phyloP scores from a whole-genome alignment of 2,329 filamentous ascomycete genomes.

The Fusarium sambucinum region DNA sequence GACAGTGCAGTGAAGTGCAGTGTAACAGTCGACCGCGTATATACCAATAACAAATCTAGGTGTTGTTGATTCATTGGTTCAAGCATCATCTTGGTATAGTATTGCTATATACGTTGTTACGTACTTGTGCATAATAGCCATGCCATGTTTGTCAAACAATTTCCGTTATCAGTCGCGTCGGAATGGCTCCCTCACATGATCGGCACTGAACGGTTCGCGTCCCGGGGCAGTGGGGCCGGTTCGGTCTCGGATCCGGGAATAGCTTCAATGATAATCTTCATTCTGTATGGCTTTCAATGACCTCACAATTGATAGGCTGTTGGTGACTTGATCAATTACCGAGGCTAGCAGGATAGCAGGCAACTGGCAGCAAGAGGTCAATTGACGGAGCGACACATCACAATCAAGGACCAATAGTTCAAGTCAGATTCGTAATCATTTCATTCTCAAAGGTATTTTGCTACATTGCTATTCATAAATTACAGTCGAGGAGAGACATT shows the following conservation, averaged over 20 bases:
- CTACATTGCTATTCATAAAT: slow-evolving; percentile 40
- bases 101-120: too few relatives aligned
- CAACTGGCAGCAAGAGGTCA: not conserved
- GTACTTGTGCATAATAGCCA: too few relatives aligned
- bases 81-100: too few relatives aligned
- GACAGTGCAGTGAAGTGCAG: too few relatives aligned
- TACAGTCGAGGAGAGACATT: slow-evolving; percentile 41
- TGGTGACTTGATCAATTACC: too few relatives aligned
- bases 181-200: slow-evolving; percentile 19
- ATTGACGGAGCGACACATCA: not conserved
- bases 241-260: not conserved
- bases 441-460: slow-evolving; percentile 44
- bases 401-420: not conserved
- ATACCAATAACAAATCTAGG: too few relatives aligned
- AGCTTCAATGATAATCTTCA: slow-evolving; percentile 1
- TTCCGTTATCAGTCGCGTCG: not conserved
- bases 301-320: not conserved
- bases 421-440: slow-evolving; percentile 27
- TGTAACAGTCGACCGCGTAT: too few relatives aligned
- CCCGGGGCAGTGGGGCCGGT: slow-evolving; percentile 3
- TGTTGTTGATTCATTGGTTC: too few relatives aligned
- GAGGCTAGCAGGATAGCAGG: not conserved
- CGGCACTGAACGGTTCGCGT: not conserved
- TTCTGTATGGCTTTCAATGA: too few relatives aligned
- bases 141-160: too few relatives aligned